Evolutionary conservation across 345 rosid species (phyloP), one percentile per base, ranked within the genome.

Genomic region (Arabis alpina): DNA sequence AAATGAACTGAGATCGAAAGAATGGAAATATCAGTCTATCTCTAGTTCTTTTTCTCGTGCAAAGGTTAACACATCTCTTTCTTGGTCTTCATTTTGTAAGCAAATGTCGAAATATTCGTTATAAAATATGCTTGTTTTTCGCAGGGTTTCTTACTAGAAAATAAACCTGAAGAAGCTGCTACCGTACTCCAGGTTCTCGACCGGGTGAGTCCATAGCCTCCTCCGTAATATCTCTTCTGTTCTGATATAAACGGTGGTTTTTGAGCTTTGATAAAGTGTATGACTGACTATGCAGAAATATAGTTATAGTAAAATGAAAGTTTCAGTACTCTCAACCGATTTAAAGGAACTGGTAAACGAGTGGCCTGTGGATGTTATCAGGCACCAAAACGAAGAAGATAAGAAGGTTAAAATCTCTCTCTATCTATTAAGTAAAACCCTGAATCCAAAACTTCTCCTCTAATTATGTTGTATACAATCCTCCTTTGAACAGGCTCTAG

Each of bases 161-260:
- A 49, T 24, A 88, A 82, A 72, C 89, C 92, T n/a, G 80, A 80
- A 68, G 90, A 87, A 50, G 98, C 97, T 76, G 92, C 90, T 72
- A 79, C 87, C 7, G 54, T 87, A 43, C 76, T 90, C 73, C 85
- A 84, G 68, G 34, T 77, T 73, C 81, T 88, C 56, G 65, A 77
- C 73, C 83, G 90, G 88, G 97, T 90, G 45, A 76, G 64, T 16
- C 6, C 56, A 54, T 8, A 54, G 10, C 50, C 4, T 39, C 23
- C 27, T 6, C 0, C 13, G 14, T n/a, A 14, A 24, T 47, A 10
- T 48, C 13, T 16, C 14, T 54, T 44, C 49, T 48, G 13, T 32
- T 58, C 19, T 32, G 15, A 10, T 40, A 10, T 13, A 19, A 56
- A 1, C 14, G 30, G n/a, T 4, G n/a, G n/a, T 1, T 53, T 13